Evolutionary conservation across 768 basidiomycete genomes (phyloP).

Genomic region (Brasilioporus rufonigricans): DNA sequence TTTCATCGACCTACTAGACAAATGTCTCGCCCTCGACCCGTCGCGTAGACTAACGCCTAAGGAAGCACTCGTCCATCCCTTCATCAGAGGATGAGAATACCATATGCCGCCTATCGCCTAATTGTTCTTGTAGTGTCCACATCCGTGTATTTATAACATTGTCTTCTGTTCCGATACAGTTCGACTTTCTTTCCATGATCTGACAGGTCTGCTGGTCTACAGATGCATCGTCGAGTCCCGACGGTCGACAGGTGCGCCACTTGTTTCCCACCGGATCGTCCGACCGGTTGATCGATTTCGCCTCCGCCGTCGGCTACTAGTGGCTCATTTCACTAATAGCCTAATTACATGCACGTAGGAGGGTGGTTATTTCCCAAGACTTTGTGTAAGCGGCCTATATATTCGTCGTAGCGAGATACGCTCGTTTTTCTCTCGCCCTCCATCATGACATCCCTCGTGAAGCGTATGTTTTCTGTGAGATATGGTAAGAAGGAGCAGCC

Average conservation of each 20-base stretch:
- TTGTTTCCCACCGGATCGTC: too few relatives aligned
- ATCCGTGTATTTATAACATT: slow-evolving; percentile 28
- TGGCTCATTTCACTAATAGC: too few relatives aligned
- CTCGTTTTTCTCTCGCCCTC: not conserved
- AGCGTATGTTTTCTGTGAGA: slow-evolving; percentile 14
- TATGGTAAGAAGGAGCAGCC: slow-evolving; percentile 9
- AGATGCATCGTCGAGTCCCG: too few relatives aligned
- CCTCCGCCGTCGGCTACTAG: too few relatives aligned
- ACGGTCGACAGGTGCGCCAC: too few relatives aligned
- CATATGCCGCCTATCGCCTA: slow-evolving; percentile 10
- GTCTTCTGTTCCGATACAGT: slow-evolving; percentile 2
- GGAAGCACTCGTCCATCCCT: slow-evolving; percentile 86
- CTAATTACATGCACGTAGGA: too few relatives aligned
- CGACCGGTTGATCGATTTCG: too few relatives aligned
- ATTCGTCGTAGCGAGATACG: too few relatives aligned
- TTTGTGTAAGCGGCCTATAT: too few relatives aligned
- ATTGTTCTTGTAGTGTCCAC: slow-evolving; percentile 15
- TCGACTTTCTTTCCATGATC: too few relatives aligned
- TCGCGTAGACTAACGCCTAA: slow-evolving; percentile 82
- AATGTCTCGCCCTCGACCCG: slow-evolving; percentile 86
- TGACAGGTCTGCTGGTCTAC: slow-evolving; percentile 18
- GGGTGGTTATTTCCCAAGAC: too few relatives aligned
- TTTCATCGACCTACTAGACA: slow-evolving; percentile 91
- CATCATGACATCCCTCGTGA: slow-evolving; percentile 17
- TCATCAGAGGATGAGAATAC: slow-evolving; percentile 58